phyloP scores from a whole-genome alignment of 2,329 filamentous ascomycete genomes.

The Cordyceps javanica region DNA sequence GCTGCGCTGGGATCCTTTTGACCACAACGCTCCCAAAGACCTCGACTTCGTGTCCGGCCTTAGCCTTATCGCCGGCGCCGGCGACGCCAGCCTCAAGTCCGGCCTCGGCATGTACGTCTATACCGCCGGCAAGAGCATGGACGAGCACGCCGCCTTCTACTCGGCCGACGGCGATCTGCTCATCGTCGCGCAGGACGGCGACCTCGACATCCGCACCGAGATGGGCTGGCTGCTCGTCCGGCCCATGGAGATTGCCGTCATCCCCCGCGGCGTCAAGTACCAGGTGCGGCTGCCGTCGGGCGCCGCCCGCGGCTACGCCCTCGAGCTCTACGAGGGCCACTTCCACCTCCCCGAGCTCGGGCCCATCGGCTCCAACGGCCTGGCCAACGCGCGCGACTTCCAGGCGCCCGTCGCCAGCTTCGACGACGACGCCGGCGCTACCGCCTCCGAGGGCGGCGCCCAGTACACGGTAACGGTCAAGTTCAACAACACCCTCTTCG shows the following conservation, averaged over 20 bases:
- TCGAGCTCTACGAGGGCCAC: constrained; percentile 64
- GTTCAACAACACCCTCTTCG: constrained; percentile 62
- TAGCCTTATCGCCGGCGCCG: constrained; percentile 68
- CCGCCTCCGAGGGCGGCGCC: constrained; percentile 31
- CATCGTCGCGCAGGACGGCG: constrained; percentile 65
- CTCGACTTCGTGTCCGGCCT: constrained; percentile 48
- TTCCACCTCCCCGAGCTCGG: constrained; percentile 62
- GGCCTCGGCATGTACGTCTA: constrained; percentile 73
- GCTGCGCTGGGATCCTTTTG: constrained; percentile 72
- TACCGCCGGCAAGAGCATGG: constrained; percentile 68
- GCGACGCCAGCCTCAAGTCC: constrained; percentile 67
- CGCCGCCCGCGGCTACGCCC: constrained; percentile 60
- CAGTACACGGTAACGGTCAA: constrained; percentile 52
- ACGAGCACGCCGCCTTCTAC: constrained; percentile 63
- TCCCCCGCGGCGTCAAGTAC: constrained; percentile 64
- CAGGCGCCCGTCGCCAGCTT: constrained; percentile 61
- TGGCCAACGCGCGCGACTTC: constrained; percentile 67
- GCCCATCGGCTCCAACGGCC: constrained; percentile 61
- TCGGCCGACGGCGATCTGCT: constrained; percentile 72
- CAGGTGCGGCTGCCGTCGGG: constrained; percentile 55
- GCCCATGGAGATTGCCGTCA: constrained; percentile 66
- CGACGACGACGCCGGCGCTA: constrained; percentile 45
- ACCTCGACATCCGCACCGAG: constrained; percentile 66
- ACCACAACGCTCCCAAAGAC: constrained; percentile 51
- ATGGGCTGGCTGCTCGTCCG: constrained; percentile 62